Percentiles rank a stretch among this genome's conserved stretches.
Conservation (phyloP, 805 yeast species). For the Candida xiaguanensis region DNA sequence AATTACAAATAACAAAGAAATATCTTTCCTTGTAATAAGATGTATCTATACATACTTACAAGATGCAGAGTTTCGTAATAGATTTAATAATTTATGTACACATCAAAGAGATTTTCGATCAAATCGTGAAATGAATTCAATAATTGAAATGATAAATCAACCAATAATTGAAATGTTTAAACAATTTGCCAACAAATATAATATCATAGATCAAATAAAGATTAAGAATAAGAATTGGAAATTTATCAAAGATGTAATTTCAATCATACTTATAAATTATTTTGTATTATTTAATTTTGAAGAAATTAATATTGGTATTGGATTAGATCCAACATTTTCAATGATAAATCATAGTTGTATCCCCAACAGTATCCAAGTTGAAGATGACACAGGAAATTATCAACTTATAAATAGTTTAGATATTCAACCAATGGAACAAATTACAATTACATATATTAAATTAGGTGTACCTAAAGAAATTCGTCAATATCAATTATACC, state of each 20-base stretch:
- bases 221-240: conserved; percentile 6
- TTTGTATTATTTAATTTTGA: conserved; percentile 21
- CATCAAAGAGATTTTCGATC: conserved; percentile 6
- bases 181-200: not conserved
- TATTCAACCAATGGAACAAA: conserved; percentile 20
- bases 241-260: conserved; percentile 6
- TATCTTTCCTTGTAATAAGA: not conserved
- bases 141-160: not conserved
- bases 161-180: not conserved
- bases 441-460: conserved; percentile 28
- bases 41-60: conserved; percentile 3
- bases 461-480: conserved; percentile 22
- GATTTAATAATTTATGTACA: conserved; percentile 9
- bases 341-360: conserved; percentile 40
- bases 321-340: conserved; percentile 35
- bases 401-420: conserved; percentile 16
- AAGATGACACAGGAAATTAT: conserved; percentile 9
- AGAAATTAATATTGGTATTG: conserved; percentile 25
- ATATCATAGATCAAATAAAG: not conserved
- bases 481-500: conserved; percentile 19
- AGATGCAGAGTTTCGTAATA: not conserved
- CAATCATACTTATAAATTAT: conserved; percentile 17
- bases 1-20: not conserved
- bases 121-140: not conserved
- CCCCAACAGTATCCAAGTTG: conserved; percentile 26